These are phyloP conservation scores for Arachnomyces sp. DNA, from an alignment of 2,329 filamentous ascomycete species.

Conservation along the genomic window DNA sequence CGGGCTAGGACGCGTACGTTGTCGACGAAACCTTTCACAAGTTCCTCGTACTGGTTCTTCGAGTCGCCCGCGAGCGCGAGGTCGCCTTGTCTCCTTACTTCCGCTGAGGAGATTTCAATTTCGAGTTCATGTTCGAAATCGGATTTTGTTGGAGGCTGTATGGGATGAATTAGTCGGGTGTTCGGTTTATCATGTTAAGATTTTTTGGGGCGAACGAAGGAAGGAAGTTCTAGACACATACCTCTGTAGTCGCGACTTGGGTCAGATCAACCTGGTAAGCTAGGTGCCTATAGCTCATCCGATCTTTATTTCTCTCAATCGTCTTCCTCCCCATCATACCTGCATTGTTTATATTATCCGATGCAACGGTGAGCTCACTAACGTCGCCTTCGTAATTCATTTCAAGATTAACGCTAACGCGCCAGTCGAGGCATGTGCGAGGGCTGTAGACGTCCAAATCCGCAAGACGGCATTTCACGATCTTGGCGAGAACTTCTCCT, in stretches of 20 bases:
- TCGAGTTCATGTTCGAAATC: constrained; percentile 43
- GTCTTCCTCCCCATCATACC: constrained; percentile 29
- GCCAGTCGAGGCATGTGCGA: constrained; percentile 70
- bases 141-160: constrained; percentile 24
- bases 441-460: constrained; percentile 86
- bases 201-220: not conserved
- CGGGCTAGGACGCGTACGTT: constrained; percentile 40
- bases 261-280: constrained; percentile 88
- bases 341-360: constrained; percentile 23
- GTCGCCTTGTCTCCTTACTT: constrained; percentile 37
- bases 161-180: constrained; percentile 3
- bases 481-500: constrained; percentile 63
- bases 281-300: constrained; percentile 81
- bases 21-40: constrained; percentile 42
- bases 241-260: constrained; percentile 60
- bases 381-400: constrained; percentile 70
- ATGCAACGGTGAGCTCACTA: constrained; percentile 40
- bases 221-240: constrained; percentile 17
- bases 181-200: constrained; percentile 4
- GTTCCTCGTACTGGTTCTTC: constrained; percentile 36
- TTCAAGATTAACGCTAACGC: constrained; percentile 91
- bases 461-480: constrained; percentile 81
- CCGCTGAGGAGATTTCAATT: constrained; percentile 39
- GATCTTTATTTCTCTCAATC: constrained; percentile 70
- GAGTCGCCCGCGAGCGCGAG: constrained; percentile 31